These are phyloP conservation scores for Tothia fuscella DNA, from an alignment of 2,329 filamentous ascomycete genomes.

Conservation along the genomic window DNA sequence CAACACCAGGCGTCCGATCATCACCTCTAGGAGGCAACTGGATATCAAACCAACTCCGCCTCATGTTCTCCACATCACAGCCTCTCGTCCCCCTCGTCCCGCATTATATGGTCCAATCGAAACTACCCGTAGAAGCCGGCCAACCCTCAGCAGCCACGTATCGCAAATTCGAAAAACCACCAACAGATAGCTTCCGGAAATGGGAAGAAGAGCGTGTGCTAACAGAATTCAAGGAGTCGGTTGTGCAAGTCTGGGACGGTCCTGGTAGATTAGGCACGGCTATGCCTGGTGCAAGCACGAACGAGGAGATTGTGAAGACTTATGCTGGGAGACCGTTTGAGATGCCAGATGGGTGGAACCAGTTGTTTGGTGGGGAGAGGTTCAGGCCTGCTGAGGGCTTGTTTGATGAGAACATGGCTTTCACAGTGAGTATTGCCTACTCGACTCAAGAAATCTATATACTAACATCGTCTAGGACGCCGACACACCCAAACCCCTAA, in stretches of 20 bases:
- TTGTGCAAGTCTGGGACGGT: conserved; percentile 85
- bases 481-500: conserved; percentile 44
- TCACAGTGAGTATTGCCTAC: too few relatives aligned
- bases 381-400: conserved; percentile 79
- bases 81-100: conserved; percentile 68
- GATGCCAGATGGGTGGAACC: conserved; percentile 93
- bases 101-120: conserved; percentile 78
- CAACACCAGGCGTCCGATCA: conserved; percentile 66
- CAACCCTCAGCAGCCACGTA: conserved; percentile 65
- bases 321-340: conserved; percentile 77
- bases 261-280: conserved; percentile 51
- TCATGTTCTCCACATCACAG: conserved; percentile 55
- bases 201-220: conserved; percentile 88
- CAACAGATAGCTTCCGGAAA: conserved; percentile 58
- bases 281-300: conserved; percentile 45
- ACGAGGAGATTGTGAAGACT: conserved; percentile 61
- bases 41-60: conserved; percentile 77
- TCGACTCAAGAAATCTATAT: conserved; percentile 3
- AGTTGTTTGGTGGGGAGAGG: conserved; percentile 82
- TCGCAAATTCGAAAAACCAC: conserved; percentile 52
- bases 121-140: conserved; percentile 78
- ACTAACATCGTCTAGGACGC: too few relatives aligned
- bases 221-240: conserved; percentile 94
- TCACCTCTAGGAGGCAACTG: conserved; percentile 81
- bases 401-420: conserved; percentile 72